phyloP scores from a whole-genome alignment of 768 basidiomycete species.

The Lentinula detonsa region DNA sequence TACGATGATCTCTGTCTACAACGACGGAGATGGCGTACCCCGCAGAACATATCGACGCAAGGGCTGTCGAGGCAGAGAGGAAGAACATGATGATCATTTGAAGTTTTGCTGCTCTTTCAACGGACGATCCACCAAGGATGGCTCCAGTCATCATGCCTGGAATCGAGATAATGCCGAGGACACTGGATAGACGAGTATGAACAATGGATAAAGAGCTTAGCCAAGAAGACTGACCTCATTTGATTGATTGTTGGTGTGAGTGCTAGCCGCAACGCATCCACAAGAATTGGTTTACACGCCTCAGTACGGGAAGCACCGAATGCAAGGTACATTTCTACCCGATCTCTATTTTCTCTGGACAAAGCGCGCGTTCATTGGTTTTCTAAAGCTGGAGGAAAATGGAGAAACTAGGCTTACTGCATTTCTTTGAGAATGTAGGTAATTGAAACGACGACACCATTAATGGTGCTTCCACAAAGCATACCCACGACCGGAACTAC shows the following conservation, averaged over 20 bases:
- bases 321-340: slow-evolving; percentile 79
- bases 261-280: slow-evolving; percentile 73
- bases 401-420: slow-evolving; percentile 36
- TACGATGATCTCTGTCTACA: slow-evolving; percentile 62
- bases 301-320: slow-evolving; percentile 83
- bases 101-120: slow-evolving; percentile 77
- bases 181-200: slow-evolving; percentile 30
- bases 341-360: slow-evolving; percentile 73
- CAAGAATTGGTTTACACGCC: slow-evolving; percentile 74
- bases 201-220: not conserved
- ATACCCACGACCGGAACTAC: slow-evolving; percentile 81
- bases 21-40: slow-evolving; percentile 53
- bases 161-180: slow-evolving; percentile 72
- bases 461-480: slow-evolving; percentile 78
- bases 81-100: slow-evolving; percentile 97
- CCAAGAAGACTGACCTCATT: slow-evolving; percentile 54
- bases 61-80: slow-evolving; percentile 73
- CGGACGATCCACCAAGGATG: slow-evolving; percentile 78
- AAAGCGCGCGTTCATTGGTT: too few relatives aligned
- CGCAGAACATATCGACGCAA: slow-evolving; percentile 63
- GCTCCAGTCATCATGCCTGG: slow-evolving; percentile 94
- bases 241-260: slow-evolving; percentile 79
- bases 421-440: slow-evolving; percentile 73
- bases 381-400: not conserved
- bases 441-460: slow-evolving; percentile 65